A percentile compares a stretch with the other conserved stretches of the same genome.
Evolutionary conservation across 371 early-diverging fungal genomes (phyloP).

Genomic region (Saksenaea vasiformis): DNA sequence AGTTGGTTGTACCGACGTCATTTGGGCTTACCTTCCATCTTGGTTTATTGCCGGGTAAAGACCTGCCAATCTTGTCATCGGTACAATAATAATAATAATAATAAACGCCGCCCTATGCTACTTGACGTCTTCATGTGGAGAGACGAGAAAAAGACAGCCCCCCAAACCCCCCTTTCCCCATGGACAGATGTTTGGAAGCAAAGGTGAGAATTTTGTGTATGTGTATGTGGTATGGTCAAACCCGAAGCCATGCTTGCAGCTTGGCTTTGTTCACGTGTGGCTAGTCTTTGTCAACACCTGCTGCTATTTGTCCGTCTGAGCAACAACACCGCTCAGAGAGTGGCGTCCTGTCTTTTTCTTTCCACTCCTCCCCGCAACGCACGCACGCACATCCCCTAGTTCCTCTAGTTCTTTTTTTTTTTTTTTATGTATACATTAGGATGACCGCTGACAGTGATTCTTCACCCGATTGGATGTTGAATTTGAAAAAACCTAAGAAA

Average conservation of each 20-base stretch:
- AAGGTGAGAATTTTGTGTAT: neutral
- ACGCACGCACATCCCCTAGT: no score
- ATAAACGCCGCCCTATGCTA: no score
- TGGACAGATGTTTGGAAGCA: no score
- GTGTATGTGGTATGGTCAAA: neutral
- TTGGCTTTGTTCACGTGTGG: conserved; percentile 3
- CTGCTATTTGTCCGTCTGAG: neutral
- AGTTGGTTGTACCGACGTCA: neutral
- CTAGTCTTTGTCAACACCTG: neutral
- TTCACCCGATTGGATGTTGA: neutral
- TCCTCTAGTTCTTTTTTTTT: no score
- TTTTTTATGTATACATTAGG: no score
- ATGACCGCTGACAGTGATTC: no score
- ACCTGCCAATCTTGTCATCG: no score
- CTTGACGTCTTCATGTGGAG: no score
- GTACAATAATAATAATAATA: no score
- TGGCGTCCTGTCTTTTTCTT: neutral
- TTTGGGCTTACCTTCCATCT: neutral
- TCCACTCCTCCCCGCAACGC: no score
- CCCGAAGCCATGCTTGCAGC: conserved; percentile 5
- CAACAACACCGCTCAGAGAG: neutral
- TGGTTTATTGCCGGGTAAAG: neutral
- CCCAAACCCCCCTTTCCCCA: no score
- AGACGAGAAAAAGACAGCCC: no score
- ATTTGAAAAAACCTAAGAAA: neutral